Percentiles rank a stretch among this genome's conserved stretches.
These are phyloP conservation scores for Ambrosia trifida DNA, from an alignment of 129 eudicot species.

Conservation along the genomic window DNA sequence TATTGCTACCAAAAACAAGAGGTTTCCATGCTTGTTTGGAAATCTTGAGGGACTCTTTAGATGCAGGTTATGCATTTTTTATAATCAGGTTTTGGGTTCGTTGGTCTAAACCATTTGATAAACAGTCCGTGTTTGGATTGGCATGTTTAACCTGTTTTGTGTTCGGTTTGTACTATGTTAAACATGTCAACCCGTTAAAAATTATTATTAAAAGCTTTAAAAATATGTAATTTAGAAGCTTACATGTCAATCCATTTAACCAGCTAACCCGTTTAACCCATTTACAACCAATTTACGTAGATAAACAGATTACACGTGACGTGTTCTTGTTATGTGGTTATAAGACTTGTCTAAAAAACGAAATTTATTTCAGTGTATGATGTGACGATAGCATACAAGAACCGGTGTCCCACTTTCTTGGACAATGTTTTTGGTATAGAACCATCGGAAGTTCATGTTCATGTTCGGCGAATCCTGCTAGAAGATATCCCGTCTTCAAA, in stretches of 20 bases:
- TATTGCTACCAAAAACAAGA: constrained; percentile 79
- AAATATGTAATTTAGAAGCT: neutral
- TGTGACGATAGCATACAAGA: constrained; percentile 83
- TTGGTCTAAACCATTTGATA: neutral
- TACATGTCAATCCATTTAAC: neutral
- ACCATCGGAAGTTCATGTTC: constrained; percentile 89
- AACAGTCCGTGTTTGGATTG: neutral
- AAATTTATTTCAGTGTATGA: constrained; percentile 59
- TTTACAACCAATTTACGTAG: neutral
- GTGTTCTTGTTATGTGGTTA: neutral
- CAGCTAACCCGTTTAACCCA: neutral
- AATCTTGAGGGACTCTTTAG: constrained; percentile 61
- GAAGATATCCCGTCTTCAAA: constrained; percentile 58
- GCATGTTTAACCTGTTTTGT: neutral
- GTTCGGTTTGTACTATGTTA: neutral
- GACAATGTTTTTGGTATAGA: constrained; percentile 86
- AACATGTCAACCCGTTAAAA: neutral
- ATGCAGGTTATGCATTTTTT: constrained; percentile 63
- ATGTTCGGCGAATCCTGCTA: constrained; percentile 58
- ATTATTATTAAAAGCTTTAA: too few relatives aligned
- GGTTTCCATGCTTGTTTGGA: constrained; percentile 84
- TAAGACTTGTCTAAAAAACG: neutral
- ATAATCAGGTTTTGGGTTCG: neutral
- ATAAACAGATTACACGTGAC: neutral
- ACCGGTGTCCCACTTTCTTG: constrained; percentile 72